Evolutionary conservation across 495 filamentous ascomycete genomes (phyloP), one percentile per base, ranked within the genome.

Genomic region (Pyronema domesticum): DNA sequence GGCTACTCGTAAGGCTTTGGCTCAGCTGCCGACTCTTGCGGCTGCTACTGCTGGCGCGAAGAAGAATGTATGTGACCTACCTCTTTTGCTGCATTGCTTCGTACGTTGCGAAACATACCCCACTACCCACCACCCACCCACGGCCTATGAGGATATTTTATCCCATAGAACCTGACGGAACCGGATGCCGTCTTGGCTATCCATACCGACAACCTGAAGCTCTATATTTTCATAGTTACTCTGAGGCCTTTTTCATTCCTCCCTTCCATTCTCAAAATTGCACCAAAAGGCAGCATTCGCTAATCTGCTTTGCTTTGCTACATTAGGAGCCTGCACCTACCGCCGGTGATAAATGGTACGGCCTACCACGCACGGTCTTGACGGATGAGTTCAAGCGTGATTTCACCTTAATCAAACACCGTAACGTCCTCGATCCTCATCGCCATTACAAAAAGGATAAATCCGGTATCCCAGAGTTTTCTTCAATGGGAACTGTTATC

Each of bases 211-310:
- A 60, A 23, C 57, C 56, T 64, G 61, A 64, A 56, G 60, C 53
- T 63, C 68, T 68, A 67, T 70, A 69, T 71, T 73, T 77, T 87
- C 86, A 95, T 95, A 98, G 91, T 98, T 98, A 98, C 91, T 89
- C 89, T 95, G 89, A 96, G 44, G 55, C 57, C 53, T 56, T 47
- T 34, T 54, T 59, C 45, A 52, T 58, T 44, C 34, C 50, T 60
- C 45, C 36, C 46, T 44, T 46, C 65, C 61, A 51, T 65, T 57
- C 13, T 7, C 30, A 18, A 13, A 49, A 18, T 7, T 51, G 18
- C 40, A 53, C 10, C 42, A 55, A 48, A n/a, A 9, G 15, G 33
- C 4, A 30, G 23, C 23, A 1, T 1, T 5, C n/a, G 6, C 40
- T n/a, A 14, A 14, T 6, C 40, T 54, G 50, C 58, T 52, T 33